Evolutionary conservation across 2,329 filamentous ascomycete genomes (phyloP).

Genomic region (Phaeosphaeriaceae sp.): DNA sequence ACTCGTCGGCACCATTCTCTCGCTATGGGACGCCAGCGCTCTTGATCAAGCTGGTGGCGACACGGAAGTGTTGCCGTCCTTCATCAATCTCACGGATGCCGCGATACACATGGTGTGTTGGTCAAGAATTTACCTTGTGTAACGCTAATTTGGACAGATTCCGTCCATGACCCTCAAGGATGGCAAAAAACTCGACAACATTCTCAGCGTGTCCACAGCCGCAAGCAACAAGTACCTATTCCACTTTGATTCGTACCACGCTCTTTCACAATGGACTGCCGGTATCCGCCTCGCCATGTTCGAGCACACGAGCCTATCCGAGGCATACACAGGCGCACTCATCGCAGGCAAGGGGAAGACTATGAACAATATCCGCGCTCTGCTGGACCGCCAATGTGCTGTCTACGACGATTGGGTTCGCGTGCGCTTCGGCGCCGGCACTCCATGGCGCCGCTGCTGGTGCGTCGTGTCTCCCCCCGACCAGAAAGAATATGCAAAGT

Average conservation of each 20-base stretch:
- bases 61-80: conserved; percentile 85
- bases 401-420: conserved; percentile 92
- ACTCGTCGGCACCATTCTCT: conserved; percentile 91
- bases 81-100: conserved; percentile 96
- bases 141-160: conserved; percentile 41
- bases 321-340: conserved; percentile 94
- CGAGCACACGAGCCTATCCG: conserved; percentile 90
- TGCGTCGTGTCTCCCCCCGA: conserved; percentile 92
- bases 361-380: conserved; percentile 87
- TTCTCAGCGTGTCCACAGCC: conserved; percentile 93
- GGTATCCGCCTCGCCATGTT: conserved; percentile 93
- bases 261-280: conserved; percentile 93
- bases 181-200: conserved; percentile 87
- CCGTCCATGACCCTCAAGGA: conserved; percentile 86
- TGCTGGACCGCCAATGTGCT: conserved; percentile 81
- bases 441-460: conserved; percentile 96
- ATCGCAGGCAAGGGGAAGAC: conserved; percentile 92
- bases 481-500: conserved; percentile 87
- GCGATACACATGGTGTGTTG: conserved; percentile 92
- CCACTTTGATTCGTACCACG: conserved; percentile 95
- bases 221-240: conserved; percentile 94
- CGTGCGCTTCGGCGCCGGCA: conserved; percentile 93
- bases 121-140: not conserved
- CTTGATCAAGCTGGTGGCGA: conserved; percentile 86
- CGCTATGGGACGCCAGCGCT: conserved; percentile 93